Conservation (phyloP, 768 basidiomycete species). For the Boletus reticulatus region DNA sequence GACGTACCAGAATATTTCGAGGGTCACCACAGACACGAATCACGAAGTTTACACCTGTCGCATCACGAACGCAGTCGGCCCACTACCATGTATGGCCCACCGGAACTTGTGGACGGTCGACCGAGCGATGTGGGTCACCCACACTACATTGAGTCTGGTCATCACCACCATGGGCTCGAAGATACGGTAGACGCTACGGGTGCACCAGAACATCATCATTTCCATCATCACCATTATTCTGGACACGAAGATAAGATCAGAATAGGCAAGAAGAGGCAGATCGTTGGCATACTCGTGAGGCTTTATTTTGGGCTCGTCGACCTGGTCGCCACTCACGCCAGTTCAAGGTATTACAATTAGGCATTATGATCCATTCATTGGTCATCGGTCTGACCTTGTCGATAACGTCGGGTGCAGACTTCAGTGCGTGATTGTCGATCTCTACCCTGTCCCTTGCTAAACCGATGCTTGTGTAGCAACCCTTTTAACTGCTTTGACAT, state of each 20-base stretch:
- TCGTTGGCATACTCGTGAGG: constrained; percentile 70
- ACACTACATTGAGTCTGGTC: not conserved
- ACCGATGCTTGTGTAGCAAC: constrained; percentile 44
- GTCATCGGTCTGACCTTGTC: constrained; percentile 79
- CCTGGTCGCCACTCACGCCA: not conserved
- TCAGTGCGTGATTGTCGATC: constrained; percentile 47
- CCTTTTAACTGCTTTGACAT: constrained; percentile 69
- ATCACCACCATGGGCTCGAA: constrained; percentile 11
- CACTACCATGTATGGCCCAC: constrained; percentile 21
- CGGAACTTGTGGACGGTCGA: not conserved
- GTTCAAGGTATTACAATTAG: constrained; percentile 68
- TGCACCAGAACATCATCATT: not conserved
- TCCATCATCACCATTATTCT: not conserved
- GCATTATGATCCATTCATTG: constrained; percentile 84
- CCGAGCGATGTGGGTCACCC: not conserved
- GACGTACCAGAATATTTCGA: constrained; percentile 23
- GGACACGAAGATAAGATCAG: constrained; percentile 23
- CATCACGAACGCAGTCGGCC: constrained; percentile 31
- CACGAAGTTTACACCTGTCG: constrained; percentile 20
- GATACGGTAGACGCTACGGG: not conserved
- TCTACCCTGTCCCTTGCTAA: not conserved
- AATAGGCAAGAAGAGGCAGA: constrained; percentile 57
- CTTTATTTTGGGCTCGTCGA: not conserved
- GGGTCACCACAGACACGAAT: constrained; percentile 38
- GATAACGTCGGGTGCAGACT: constrained; percentile 65